These are phyloP conservation scores for Starmera amethionina DNA, from an alignment of 805 yeast species.

Conservation along the genomic window DNA sequence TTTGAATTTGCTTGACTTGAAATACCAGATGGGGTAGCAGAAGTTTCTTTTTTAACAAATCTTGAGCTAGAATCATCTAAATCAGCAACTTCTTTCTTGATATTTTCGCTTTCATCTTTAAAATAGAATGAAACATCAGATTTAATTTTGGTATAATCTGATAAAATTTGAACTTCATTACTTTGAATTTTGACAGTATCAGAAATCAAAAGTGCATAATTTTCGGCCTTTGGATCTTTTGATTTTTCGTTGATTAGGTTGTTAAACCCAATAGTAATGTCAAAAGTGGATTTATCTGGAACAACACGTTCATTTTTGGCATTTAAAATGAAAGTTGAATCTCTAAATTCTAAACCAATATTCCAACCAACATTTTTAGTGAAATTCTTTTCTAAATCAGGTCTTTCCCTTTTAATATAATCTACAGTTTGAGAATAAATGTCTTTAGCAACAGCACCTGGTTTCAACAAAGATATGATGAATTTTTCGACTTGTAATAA, in stretches of 20 bases:
- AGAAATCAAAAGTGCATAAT: slow-evolving; percentile 63
- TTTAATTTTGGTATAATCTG: slow-evolving; percentile 63
- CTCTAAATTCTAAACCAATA: slow-evolving; percentile 85
- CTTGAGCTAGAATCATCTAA: slow-evolving; percentile 25
- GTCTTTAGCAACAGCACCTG: slow-evolving; percentile 55
- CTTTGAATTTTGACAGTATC: slow-evolving; percentile 69
- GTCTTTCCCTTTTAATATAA: slow-evolving; percentile 49
- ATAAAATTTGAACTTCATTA: slow-evolving; percentile 53
- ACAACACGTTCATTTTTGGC: slow-evolving; percentile 61
- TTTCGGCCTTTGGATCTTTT: slow-evolving; percentile 39
- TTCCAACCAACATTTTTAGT: slow-evolving; percentile 81
- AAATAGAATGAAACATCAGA: slow-evolving; percentile 78
- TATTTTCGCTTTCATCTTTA: slow-evolving; percentile 50
- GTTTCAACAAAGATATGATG: slow-evolving; percentile 48
- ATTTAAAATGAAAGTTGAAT: slow-evolving; percentile 62
- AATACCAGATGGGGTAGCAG: slow-evolving; percentile 9
- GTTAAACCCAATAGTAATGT: slow-evolving; percentile 69
- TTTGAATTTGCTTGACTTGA: slow-evolving; percentile 37
- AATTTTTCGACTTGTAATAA: slow-evolving; percentile 60
- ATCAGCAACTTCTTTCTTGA: slow-evolving; percentile 28
- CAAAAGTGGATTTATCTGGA: slow-evolving; percentile 63
- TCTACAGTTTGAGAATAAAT: slow-evolving; percentile 57
- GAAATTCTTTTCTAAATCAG: slow-evolving; percentile 55
- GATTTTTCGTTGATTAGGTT: slow-evolving; percentile 40
- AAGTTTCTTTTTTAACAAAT: slow-evolving; percentile 17